phyloP scores from a whole-genome alignment of 768 basidiomycete species.

The Candolleomyces aberdarensis region DNA sequence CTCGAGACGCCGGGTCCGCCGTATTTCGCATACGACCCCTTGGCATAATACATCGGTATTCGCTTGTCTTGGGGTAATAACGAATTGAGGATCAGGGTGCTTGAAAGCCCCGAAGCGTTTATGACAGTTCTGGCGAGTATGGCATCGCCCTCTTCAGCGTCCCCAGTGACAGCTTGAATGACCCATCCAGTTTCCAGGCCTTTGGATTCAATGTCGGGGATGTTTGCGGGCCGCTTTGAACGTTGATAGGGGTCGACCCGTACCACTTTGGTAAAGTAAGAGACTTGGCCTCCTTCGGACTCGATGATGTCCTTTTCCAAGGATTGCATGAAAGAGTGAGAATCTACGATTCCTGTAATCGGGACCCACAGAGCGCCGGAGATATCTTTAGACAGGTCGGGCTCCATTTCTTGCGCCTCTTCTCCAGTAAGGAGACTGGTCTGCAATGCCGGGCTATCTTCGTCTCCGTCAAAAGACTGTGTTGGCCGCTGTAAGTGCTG shows the following conservation, averaged over 20 bases:
- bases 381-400: conserved; percentile 73
- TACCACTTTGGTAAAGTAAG: conserved; percentile 78
- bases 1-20: conserved; percentile 68
- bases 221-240: conserved; percentile 14
- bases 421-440: conserved; percentile 66
- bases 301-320: conserved; percentile 81
- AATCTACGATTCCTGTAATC: conserved; percentile 88
- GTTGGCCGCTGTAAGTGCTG: conserved; percentile 49
- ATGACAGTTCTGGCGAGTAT: conserved; percentile 74
- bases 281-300: conserved; percentile 64
- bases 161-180: conserved; percentile 70
- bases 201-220: conserved; percentile 24
- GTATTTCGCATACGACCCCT: conserved; percentile 88
- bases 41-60: conserved; percentile 76
- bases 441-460: conserved; percentile 43
- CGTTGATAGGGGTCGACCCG: conserved; percentile 68
- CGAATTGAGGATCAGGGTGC: conserved; percentile 67
- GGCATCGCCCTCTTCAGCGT: conserved; percentile 46
- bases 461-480: conserved; percentile 26
- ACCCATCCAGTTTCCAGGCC: conserved; percentile 70
- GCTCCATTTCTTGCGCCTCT: conserved; percentile 73
- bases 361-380: conserved; percentile 75
- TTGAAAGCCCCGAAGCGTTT: conserved; percentile 79
- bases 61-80: conserved; percentile 53
- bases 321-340: conserved; percentile 78